Base-by-base conservation (phyloP, 2,329 filamentous ascomycete genomes). In the Pseudogymnoascus sp. region DNA sequence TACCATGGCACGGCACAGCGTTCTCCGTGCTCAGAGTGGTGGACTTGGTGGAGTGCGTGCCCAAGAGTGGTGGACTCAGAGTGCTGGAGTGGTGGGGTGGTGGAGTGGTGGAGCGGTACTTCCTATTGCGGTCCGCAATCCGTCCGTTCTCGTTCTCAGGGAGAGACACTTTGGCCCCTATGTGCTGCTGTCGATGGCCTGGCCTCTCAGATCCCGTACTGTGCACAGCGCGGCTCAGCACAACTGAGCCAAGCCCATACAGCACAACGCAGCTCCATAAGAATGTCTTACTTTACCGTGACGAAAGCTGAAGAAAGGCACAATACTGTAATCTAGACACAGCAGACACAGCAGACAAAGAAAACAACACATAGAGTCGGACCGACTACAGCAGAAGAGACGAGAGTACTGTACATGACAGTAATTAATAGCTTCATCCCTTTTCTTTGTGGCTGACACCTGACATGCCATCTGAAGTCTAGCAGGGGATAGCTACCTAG, bases 101-200 rank as follows among this genome's bases (percentile, higher is more conserved):
- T 28, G 26, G 4, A 28, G 2, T 28, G 26, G 17, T 21, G 15
- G 40, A 23, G 10, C 42, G 15, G 47, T 2, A 53, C 26, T 53
- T 57, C 47, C 47, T 57, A 57, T 57, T 57, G n/a, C 47, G 26
- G 26, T 9, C 4, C 19, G 7, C 4, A 19, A 33, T 26, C 9
- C n/a, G n/a, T n/a, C n/a, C n/a, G n/a, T n/a, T n/a, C n/a, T n/a
- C n/a, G 26, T 57, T 57, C 26, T 57, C n/a, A n/a, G 15, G 26
- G 47, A 57, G 47, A 57, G n/a, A 26, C 42, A n/a, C n/a, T n/a
- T 47, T 26, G n/a, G n/a, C 47, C 47, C 26, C 47, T 57, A 57
- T 57, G 8, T 33, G 13, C 21, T 23, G 26, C 4, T 9, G 47
- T 13, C 26, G n/a, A 13, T 7, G 11, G 4, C 17, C n/a, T n/a